A percentile compares a stretch with the other conserved stretches of the same genome.
These are phyloP conservation scores for Drosera spatulata DNA, from an alignment of 179 eudicot species.

Conservation along the genomic window DNA sequence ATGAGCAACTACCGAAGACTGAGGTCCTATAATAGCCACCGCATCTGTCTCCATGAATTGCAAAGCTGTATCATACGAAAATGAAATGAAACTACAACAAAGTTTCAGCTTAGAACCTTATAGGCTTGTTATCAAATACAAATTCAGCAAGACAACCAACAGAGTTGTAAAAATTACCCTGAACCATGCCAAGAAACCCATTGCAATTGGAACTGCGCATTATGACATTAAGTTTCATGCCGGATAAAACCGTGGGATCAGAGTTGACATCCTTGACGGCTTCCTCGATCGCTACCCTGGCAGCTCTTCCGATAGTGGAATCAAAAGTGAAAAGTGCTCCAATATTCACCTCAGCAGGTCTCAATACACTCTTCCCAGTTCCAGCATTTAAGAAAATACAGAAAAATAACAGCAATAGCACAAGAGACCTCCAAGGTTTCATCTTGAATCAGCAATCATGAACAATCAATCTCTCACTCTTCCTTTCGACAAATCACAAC, in stretches of 20 bases:
- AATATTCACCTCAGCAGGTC: slow-evolving; percentile 63
- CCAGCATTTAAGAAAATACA: slow-evolving; percentile 29
- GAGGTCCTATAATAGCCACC: slow-evolving; percentile 82
- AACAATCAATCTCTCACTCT: no score
- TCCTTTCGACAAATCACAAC: no score
- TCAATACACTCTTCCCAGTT: slow-evolving; percentile 24
- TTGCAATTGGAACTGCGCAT: slow-evolving; percentile 58
- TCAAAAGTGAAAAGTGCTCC: slow-evolving; percentile 83
- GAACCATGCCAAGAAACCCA: slow-evolving; percentile 81
- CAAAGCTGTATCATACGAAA: slow-evolving; percentile 41
- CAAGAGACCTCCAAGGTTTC: slow-evolving; percentile 22
- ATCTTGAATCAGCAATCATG: no score
- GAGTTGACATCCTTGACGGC: slow-evolving; percentile 82
- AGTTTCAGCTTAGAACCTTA: no score
- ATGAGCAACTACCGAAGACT: slow-evolving; percentile 80
- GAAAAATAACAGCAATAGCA: slow-evolving; percentile 20
- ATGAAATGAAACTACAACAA: no score
- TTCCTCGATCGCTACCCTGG: slow-evolving; percentile 66
- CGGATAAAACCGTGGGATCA: slow-evolving; percentile 41
- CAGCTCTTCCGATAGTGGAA: slow-evolving; percentile 85
- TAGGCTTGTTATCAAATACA: background rate
- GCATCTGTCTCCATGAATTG: slow-evolving; percentile 62
- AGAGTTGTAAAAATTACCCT: slow-evolving; percentile 39
- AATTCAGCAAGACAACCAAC: no score
- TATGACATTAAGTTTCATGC: slow-evolving; percentile 39